These are phyloP conservation scores for Diaporthe vaccinii DNA, from an alignment of 2,329 filamentous ascomycete species.

Conservation along the genomic window DNA sequence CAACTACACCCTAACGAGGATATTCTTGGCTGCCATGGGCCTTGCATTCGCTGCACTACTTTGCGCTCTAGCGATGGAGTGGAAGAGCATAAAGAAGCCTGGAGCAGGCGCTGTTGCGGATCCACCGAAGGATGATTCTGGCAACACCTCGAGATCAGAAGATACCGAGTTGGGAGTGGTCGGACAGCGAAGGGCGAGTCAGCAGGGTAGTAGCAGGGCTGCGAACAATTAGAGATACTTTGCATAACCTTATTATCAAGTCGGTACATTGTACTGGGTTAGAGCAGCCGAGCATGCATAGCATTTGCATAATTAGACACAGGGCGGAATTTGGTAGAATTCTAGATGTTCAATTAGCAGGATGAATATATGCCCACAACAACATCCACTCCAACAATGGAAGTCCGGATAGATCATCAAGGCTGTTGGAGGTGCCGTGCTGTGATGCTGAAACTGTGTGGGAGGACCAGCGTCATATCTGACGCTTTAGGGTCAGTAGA, in stretches of 20 bases:
- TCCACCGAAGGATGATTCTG: not conserved
- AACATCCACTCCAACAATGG: not conserved
- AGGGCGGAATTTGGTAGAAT: not conserved
- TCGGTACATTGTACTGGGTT: not conserved
- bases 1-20: conserved; percentile 72
- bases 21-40: conserved; percentile 74
- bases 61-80: conserved; percentile 72
- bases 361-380: not conserved
- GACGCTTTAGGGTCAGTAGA: not conserved
- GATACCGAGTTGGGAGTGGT: conserved; percentile 6
- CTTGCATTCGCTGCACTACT: conserved; percentile 68
- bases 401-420: not conserved
- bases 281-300: not conserved
- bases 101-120: conserved; percentile 29
- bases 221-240: not conserved
- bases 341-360: not conserved
- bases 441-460: not conserved
- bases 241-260: not conserved
- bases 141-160: not conserved
- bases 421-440: no score
- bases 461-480: not conserved
- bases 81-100: conserved; percentile 75
- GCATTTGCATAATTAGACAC: not conserved
- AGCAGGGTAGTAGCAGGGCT: not conserved
- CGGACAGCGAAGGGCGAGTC: not conserved